These are phyloP conservation scores for Raphidocelis subcapitata DNA, from an alignment of 139 green algal species.

Conservation along the genomic window DNA sequence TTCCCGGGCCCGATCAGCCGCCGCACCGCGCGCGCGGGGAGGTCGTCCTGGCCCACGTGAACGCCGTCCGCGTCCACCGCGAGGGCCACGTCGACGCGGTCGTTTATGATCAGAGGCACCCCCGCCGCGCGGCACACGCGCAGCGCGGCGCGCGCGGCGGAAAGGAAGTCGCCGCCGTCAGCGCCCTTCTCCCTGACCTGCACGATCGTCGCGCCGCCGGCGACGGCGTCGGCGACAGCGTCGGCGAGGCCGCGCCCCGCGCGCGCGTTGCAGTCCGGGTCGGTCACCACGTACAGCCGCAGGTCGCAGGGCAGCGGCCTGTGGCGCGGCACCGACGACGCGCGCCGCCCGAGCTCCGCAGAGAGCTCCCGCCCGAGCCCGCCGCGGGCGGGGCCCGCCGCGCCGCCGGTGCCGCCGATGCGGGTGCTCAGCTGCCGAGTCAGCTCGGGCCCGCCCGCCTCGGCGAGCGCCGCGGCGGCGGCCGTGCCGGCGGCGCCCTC, in stretches of 20 bases:
- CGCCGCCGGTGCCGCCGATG: background rate
- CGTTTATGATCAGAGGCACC: constrained; percentile 92
- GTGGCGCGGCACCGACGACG: no score
- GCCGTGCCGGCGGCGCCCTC: background rate
- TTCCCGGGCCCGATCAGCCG: constrained; percentile 50
- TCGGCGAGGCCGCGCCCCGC: constrained; percentile 28
- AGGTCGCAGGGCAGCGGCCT: constrained; percentile 40
- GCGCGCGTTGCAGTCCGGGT: constrained; percentile 62
- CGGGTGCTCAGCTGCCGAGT: constrained; percentile 1
- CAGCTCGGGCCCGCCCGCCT: background rate
- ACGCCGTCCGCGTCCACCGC: constrained; percentile 80
- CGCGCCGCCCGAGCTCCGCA: no score
- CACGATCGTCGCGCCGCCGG: constrained; percentile 81
- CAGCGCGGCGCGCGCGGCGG: constrained; percentile 47
- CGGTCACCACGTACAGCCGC: constrained; percentile 82
- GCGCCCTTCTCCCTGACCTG: constrained; percentile 86
- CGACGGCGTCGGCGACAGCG: constrained; percentile 63
- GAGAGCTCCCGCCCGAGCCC: background rate
- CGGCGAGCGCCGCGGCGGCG: background rate
- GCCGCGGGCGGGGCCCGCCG: constrained; percentile 1
- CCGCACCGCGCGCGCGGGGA: constrained; percentile 61
- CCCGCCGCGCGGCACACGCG: constrained; percentile 52
- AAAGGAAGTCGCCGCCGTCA: constrained; percentile 70
- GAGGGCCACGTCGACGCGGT: constrained; percentile 91
- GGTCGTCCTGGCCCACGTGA: constrained; percentile 88